phyloP scores from a whole-genome alignment of 2,329 filamentous ascomycete species.

The Dothiorella sarmentorum region DNA sequence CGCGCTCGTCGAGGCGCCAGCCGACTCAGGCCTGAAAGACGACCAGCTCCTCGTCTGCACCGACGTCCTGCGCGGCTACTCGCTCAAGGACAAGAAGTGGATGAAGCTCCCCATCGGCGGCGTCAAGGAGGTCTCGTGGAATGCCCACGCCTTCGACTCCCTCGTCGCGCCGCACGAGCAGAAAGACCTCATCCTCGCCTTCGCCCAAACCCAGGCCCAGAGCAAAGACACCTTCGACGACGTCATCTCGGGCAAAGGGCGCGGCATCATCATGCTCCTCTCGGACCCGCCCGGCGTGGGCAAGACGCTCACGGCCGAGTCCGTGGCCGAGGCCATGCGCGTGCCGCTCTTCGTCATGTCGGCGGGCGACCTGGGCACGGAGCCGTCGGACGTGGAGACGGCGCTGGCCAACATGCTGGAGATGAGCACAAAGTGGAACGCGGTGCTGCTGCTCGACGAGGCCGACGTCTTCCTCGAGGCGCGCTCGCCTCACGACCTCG shows the following conservation, averaged over 20 bases:
- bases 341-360: slow-evolving; percentile 51
- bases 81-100: slow-evolving; percentile 22
- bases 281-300: slow-evolving; percentile 52
- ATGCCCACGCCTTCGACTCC: slow-evolving; percentile 29
- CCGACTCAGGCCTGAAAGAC: not conserved
- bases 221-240: slow-evolving; percentile 42
- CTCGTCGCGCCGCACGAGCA: slow-evolving; percentile 30
- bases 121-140: slow-evolving; percentile 32
- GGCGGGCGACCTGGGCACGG: slow-evolving; percentile 48
- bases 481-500: slow-evolving; percentile 27
- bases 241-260: slow-evolving; percentile 51
- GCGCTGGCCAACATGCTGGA: slow-evolving; percentile 46
- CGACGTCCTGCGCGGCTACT: slow-evolving; percentile 22
- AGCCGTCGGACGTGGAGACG: slow-evolving; percentile 42
- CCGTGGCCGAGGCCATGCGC: slow-evolving; percentile 49
- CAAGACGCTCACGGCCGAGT: slow-evolving; percentile 43
- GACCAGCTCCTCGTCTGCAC: slow-evolving; percentile 22
- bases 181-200: slow-evolving; percentile 33
- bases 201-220: slow-evolving; percentile 30
- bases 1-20: not conserved
- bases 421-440: slow-evolving; percentile 50
- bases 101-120: slow-evolving; percentile 20
- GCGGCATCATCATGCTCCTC: slow-evolving; percentile 51
- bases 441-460: slow-evolving; percentile 51
- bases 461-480: slow-evolving; percentile 40